Conservation (phyloP, 2,329 filamentous ascomycete genomes). For the Beauveria asiatica region DNA sequence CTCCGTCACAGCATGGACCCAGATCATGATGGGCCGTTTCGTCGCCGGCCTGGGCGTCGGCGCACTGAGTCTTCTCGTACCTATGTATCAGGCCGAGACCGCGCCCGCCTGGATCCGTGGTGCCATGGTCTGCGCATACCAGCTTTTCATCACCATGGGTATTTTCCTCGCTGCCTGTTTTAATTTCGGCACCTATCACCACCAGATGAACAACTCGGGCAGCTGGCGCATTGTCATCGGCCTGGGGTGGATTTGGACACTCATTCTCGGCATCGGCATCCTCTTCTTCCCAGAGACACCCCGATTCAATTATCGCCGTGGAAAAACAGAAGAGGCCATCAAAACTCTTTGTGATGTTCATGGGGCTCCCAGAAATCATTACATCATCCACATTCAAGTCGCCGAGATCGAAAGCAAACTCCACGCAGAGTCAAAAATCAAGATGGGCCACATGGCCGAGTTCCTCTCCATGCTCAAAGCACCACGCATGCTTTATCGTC, state of each 20-base stretch:
- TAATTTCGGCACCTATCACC: conserved; percentile 52
- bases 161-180: conserved; percentile 52
- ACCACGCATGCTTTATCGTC: conserved; percentile 55
- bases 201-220: conserved; percentile 35
- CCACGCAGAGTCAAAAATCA: conserved; percentile 34
- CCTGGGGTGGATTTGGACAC: conserved; percentile 42
- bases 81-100: conserved; percentile 69
- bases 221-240: conserved; percentile 55
- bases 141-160: conserved; percentile 64
- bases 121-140: conserved; percentile 57
- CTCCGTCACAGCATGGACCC: conserved; percentile 47
- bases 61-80: conserved; percentile 53
- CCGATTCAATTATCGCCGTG: conserved; percentile 41
- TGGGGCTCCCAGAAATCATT: conserved; percentile 34
- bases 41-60: conserved; percentile 61
- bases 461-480: conserved; percentile 55
- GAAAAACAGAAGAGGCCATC: conserved; percentile 37
- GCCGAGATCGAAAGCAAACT: conserved; percentile 47
- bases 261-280: conserved; percentile 40
- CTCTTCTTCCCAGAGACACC: conserved; percentile 44
- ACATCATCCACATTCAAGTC: conserved; percentile 38
- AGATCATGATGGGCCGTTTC: conserved; percentile 57
- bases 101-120: conserved; percentile 59
- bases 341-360: conserved; percentile 41
- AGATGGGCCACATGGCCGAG: conserved; percentile 33